Percentiles rank a stretch among this genome's conserved stretches.
Evolutionary conservation across 768 basidiomycete genomes (phyloP).

Genomic region (Clitopilus passeckerianus): DNA sequence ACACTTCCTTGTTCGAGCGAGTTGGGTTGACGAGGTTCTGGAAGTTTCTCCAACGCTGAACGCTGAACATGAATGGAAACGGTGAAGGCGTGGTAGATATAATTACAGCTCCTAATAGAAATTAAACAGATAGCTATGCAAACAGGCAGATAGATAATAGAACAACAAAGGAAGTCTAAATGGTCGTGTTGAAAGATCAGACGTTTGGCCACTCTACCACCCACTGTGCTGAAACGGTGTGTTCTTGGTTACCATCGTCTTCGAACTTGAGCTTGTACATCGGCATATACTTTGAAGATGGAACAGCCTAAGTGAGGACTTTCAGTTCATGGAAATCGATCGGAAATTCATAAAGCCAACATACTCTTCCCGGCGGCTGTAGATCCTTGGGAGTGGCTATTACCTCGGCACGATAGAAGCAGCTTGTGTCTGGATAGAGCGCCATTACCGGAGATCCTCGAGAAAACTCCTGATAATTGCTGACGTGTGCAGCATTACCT

Average conservation of each 20-base stretch:
- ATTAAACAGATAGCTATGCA: neutral
- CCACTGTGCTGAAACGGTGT: constrained; percentile 68
- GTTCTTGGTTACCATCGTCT: constrained; percentile 83
- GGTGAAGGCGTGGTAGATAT: neutral
- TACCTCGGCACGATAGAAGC: constrained; percentile 86
- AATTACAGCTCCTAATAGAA: neutral
- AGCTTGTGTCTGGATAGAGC: constrained; percentile 87
- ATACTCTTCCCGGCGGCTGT: constrained; percentile 29
- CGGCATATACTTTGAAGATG: constrained; percentile 44
- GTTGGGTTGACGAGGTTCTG: neutral
- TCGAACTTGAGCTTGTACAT: constrained; percentile 83
- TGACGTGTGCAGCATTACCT: constrained; percentile 59
- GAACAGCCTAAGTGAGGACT: constrained; percentile 17
- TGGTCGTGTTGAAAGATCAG: neutral
- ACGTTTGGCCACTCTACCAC: constrained; percentile 73
- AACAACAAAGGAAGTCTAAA: neutral
- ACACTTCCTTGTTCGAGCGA: neutral
- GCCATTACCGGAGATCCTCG: constrained; percentile 76
- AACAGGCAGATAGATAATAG: neutral
- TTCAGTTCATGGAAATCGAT: neutral
- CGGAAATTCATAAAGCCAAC: constrained; percentile 6
- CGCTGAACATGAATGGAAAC: neutral
- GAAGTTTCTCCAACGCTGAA: neutral
- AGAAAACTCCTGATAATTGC: constrained; percentile 67
- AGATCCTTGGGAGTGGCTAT: constrained; percentile 56